Percentiles rank a stretch among this genome's conserved stretches.
Evolutionary conservation across 108 stramenopile species (phyloP).

Genomic region (Pseudonitzschia pungens): DNA sequence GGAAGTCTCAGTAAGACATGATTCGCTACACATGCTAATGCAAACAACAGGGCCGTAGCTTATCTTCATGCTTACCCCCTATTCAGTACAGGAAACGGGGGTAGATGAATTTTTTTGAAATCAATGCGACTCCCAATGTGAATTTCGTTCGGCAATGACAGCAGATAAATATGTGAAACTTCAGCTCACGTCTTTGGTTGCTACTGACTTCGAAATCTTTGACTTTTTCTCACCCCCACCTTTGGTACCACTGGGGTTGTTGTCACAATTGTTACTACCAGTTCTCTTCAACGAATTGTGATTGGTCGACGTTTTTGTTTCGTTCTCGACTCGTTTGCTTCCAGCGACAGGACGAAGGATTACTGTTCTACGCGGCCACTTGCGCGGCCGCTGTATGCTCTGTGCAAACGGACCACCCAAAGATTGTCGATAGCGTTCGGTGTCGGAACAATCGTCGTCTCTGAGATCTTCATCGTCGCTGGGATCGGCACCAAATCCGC

Average conservation of each 20-base stretch:
- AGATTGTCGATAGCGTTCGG: conserved; percentile 6
- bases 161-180: too few species aligned
- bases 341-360: background rate
- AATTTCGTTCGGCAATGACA: too few species aligned
- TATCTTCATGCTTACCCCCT: too few species aligned
- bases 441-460: conserved; percentile 9
- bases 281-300: too few species aligned
- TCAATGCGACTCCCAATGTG: too few species aligned
- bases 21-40: too few species aligned
- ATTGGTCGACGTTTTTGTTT: background rate
- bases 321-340: background rate
- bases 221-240: background rate
- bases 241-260: background rate
- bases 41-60: too few species aligned
- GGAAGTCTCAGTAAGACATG: too few species aligned
- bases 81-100: too few species aligned
- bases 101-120: too few species aligned
- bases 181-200: background rate
- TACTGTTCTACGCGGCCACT: conserved; percentile 5
- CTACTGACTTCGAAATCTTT: background rate
- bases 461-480: background rate
- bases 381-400: background rate
- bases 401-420: background rate
- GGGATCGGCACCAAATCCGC: background rate
- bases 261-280: too few species aligned